Evolutionary conservation across 2,329 filamentous ascomycete species (phyloP), one percentile per base, ranked within the genome.

Genomic region (Fusarium circinatum): DNA sequence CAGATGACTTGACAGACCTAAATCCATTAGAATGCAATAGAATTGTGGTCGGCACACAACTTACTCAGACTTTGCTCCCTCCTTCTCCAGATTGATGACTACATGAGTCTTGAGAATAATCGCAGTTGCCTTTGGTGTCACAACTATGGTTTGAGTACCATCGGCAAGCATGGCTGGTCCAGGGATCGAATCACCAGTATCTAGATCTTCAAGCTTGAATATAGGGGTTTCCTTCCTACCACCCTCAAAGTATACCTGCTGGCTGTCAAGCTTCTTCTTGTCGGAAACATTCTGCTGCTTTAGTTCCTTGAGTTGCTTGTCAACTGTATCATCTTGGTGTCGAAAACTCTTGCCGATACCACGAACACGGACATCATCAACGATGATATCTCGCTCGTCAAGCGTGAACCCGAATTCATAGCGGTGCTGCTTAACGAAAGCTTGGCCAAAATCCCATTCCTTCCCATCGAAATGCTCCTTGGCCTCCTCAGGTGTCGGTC

Each of bases 321-420:
- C 94, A 8, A 97, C 93, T 2, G 93, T 96, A 84, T 94, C 92
- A 68, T 94, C 93, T 36, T 92, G 85, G 51, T 93, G 92, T 60
- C 93, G 88, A 80, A 95, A 96, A 51, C 94, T 96, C 86, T 95
- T 97, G 52, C 94, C 95, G 70, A 98, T 97, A 20, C 94, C 94
- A 64, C 96, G 89, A 10, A 95, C 93, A 45, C 95, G 91, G 7
- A 98, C 93, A 80, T 98, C 95, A 71, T 98, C 95, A 13, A 98
- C 88, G 51, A 98, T 95, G 61, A 98, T 94, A 75, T 98, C 94
- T 62, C 95, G 88, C 67, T 97, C 93, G 30, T 89, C 87, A 6
- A 98, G 85, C 0, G 93, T 97, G 79, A 98, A 98, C 1, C 95
- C 95, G 79, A 98, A 98, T 79, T 98, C 95, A 79, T 96, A 95